Evolutionary conservation across 192 early-diverging fungal species (phyloP), one percentile per base, ranked within the genome.

Genomic region (Rhizoclosmatium globosum): DNA sequence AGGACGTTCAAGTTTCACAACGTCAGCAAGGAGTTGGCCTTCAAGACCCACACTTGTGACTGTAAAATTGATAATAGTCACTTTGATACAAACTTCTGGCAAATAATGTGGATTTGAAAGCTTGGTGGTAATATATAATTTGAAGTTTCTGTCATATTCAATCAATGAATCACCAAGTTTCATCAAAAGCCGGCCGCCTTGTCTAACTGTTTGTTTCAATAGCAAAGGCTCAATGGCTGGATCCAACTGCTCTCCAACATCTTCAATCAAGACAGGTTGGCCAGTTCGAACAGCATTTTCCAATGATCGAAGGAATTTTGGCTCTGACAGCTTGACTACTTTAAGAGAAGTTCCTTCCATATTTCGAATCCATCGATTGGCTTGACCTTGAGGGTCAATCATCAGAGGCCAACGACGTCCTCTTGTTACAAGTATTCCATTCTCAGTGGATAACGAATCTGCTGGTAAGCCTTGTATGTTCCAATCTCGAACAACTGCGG

Each of bases 21-120:
- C 89, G 76, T 91, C 89, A 17, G 88, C 89, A 3, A 91, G 73
- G 38, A 91, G 80, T 71, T 91, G 89, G 2, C 88, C 88, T 81
- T 91, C 89, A 47, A 91, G 66, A 67, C 89, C 89, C n/a, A 83
- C 76, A 47, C 86, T 85, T 2, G 89, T 91, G 66, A 91, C 89
- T 2, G 89, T 91, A 69, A 91, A 91, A 82, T 91, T 91, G 74
- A 91, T 91, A 71, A 91, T 90, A 7, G 89, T 91, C 42, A 89
- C 89, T 73, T 91, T 91, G 79, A 91, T 91, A 75, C 89, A 91
- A 43, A 91, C 87, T 74, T 91, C 89, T 4, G 89, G 89, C 7
- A 91, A 76, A 71, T 91, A 91, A 69, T 91, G 89, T 13, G 89
- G 89, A 68, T 91, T 91, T 21, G 88, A 80, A 2, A 91, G 86